Evolutionary conservation across 2,329 filamentous ascomycete genomes (phyloP), one percentile per base, ranked within the genome.

Genomic region (Penicillium capsulatum): DNA sequence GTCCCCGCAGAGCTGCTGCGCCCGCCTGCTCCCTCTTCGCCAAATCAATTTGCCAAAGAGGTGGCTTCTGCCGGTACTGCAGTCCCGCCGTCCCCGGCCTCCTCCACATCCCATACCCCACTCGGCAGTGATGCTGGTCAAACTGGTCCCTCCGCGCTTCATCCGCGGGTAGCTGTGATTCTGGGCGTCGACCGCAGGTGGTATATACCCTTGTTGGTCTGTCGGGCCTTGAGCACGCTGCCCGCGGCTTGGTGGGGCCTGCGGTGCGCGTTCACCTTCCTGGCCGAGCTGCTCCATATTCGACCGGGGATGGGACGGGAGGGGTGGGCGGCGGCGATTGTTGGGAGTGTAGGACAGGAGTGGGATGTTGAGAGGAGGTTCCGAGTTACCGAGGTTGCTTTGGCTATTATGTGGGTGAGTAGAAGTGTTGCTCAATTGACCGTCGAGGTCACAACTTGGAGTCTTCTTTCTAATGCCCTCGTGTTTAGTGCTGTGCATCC

Each of bases 81-180:
- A 20, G 53, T 55, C 37, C 56, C 58, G 42, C 50, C 57, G 19
- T 63, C 61, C 37, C 59, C 57, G 15, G 48, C 47, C 40, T 46
- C 56, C 36, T 60, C 60, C 13, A 48, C 54, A 3, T 53, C 58
- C 33, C 53, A 51, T 42, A 50, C 52, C 44, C 53, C 60, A 45
- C 51, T 36, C 46, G 46, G 47, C 49, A 57, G 54, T 43, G 56
- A 64, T 55, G 53, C 51, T 37, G 52, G 52, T 27, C 57, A 59
- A 41, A 40, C 52, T 34, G 38, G 42, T 31, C 37, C 57, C 8
- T 67, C 66, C 26, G 63, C 67, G 36, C 72, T 88, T 30, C 84
- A 89, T 57, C 86, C 86, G 9, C 84, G 85, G 40, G 80, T 91
- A 40, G 86, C 86, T 47, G 84, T 89, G 53, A 77, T 87, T 20